Conservation (phyloP, 73 alveolate genomes). For the Uronychia setigera region DNA sequence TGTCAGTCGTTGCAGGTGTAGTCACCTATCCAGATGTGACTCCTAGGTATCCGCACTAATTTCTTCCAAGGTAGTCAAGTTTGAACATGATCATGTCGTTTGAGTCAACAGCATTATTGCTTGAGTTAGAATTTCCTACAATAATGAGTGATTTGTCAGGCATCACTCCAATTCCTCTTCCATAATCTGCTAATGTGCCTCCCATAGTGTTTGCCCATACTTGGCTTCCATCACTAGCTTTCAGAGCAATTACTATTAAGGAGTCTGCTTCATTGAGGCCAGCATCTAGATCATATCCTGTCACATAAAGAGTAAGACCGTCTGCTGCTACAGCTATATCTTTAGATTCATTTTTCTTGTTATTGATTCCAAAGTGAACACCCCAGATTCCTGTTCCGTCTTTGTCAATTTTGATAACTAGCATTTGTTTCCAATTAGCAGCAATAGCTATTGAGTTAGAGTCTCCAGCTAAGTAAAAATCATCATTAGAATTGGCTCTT, state of each 20-base stretch:
- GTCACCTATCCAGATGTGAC: background rate
- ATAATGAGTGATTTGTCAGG: conserved; percentile 5
- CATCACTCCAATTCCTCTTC: conserved; percentile 9
- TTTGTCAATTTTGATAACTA: background rate
- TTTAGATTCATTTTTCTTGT: background rate
- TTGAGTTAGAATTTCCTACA: conserved; percentile 4
- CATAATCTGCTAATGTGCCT: conserved; percentile 18
- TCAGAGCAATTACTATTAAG: background rate
- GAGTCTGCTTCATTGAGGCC: background rate
- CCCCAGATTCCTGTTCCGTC: background rate
- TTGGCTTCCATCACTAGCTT: background rate
- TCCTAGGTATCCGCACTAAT: conserved; percentile 14
- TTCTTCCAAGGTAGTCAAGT: conserved; percentile 21
- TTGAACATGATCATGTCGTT: conserved; percentile 10
- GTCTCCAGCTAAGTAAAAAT: background rate
- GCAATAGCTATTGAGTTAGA: background rate
- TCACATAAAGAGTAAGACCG: background rate
- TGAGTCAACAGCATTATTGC: background rate
- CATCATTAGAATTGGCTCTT: background rate
- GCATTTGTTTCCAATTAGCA: background rate
- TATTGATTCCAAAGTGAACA: background rate
- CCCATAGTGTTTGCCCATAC: background rate
- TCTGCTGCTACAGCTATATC: background rate
- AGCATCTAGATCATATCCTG: background rate
- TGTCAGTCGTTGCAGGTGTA: background rate